Conservation (phyloP, 164 flowering plant genomes). For the Vitis rupestris region DNA sequence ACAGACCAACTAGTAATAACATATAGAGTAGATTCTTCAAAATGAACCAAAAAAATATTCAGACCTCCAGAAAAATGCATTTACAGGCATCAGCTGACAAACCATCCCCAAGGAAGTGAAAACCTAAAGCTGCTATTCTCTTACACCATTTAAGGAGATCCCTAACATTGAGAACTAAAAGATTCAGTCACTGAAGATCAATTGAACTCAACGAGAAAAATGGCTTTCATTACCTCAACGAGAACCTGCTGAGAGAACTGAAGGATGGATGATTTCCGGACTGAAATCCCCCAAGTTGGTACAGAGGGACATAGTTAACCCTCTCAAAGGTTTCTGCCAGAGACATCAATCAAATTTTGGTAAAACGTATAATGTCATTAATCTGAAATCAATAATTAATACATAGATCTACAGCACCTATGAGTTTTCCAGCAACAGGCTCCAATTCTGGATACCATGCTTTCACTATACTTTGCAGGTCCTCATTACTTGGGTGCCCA, state of each 20-base stretch:
- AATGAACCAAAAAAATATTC: background rate
- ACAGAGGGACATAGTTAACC: constrained; percentile 28
- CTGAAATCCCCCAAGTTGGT: constrained; percentile 32
- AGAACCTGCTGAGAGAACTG: constrained; percentile 47
- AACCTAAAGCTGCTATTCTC: constrained; percentile 58
- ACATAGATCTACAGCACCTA: constrained; percentile 38
- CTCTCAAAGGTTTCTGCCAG: constrained; percentile 64
- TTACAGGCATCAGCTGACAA: constrained; percentile 40
- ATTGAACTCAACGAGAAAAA: background rate
- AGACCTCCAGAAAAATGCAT: constrained; percentile 76
- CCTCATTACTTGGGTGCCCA: constrained; percentile 45
- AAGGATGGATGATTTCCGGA: constrained; percentile 23
- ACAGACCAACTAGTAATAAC: background rate
- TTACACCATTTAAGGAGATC: constrained; percentile 94
- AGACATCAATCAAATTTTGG: background rate
- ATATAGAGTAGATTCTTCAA: background rate
- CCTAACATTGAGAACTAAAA: constrained; percentile 39
- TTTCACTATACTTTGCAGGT: constrained; percentile 56
- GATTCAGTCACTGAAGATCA: background rate
- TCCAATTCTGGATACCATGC: constrained; percentile 63
- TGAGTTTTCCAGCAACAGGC: constrained; percentile 46
- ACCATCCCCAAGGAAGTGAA: constrained; percentile 29
- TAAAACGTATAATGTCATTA: constrained; percentile 2
- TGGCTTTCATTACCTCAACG: constrained; percentile 53
- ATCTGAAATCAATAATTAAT: background rate